A percentile compares a stretch with the other conserved stretches of the same genome.
These are phyloP conservation scores for Ehretia macrophylla DNA, from an alignment of 257 asterid genomes.

Conservation along the genomic window DNA sequence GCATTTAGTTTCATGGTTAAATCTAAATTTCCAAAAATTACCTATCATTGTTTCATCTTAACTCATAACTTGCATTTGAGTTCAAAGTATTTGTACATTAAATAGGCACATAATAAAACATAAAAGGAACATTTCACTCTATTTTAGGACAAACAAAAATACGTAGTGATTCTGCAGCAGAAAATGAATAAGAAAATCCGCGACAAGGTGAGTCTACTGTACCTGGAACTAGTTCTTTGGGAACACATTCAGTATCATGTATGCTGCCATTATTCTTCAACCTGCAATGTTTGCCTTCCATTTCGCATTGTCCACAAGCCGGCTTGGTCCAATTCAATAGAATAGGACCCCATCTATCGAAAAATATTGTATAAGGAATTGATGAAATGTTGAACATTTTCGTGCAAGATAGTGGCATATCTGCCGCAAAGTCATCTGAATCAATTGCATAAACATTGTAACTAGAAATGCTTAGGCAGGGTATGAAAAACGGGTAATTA, in stretches of 20 bases:
- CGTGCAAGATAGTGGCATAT: background rate
- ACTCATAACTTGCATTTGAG: too few species aligned
- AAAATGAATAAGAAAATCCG: too few species aligned
- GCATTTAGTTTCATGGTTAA: too few species aligned
- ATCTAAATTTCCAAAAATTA: too few species aligned
- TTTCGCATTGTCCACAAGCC: constrained; percentile 29
- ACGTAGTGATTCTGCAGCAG: background rate
- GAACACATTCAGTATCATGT: constrained; percentile 28
- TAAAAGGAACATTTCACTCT: too few species aligned
- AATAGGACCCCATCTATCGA: background rate
- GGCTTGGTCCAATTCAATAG: constrained; percentile 6
- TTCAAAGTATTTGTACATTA: too few species aligned
- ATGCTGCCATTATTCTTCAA: constrained; percentile 4
- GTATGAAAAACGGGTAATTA: background rate
- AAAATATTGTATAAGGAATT: background rate
- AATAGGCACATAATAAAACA: too few species aligned
- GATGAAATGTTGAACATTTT: background rate
- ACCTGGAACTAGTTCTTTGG: constrained; percentile 1
- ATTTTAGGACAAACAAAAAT: too few species aligned
- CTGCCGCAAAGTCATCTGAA: background rate
- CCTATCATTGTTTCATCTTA: too few species aligned
- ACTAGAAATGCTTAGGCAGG: background rate
- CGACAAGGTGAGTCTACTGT: background rate
- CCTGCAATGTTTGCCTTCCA: constrained; percentile 21
- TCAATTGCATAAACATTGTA: background rate